Base-by-base conservation (phyloP, 177 flowering plant genomes). In the Vitis hybrid region DNA sequence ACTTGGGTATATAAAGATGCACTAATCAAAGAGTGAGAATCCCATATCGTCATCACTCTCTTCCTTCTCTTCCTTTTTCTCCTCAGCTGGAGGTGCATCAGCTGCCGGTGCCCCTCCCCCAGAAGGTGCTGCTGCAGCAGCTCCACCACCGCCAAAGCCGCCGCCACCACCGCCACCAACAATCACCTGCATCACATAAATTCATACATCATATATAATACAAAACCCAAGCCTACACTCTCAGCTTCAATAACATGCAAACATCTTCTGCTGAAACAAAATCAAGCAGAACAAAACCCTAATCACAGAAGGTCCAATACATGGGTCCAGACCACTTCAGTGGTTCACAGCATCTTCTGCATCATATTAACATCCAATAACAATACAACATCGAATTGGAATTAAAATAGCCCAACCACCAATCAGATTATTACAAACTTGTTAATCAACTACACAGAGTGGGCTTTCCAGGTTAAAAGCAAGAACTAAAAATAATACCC, bases 1-100 rank as follows among this genome's bases (percentile, higher is more conserved):
- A 35, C 46, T 35, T 35, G 46, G 46, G 46, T 35, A 35, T 6
- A 4, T 35, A 35, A 35, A 35, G 46, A 6, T 35, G 46, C 6
- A 35, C 46, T 35, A 35, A 35, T 35, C 46, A 35, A 35, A 35
- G 46, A 91, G 91, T 1, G 90, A 85, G 81, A 90, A 85, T 19
- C 91, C 90, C 88, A 91, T 77, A 62, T 91, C 97, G 3, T 82
- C 87, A 1, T 90, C 94, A 24, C 86, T 89, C 68, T 88, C 88
- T 76, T 91, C 97, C 52, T 84, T 82, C 70, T 82, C 86, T 74
- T 86, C 81, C 84, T 88, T 83, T 79, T 90, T 85, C 78, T 86
- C 79, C 51, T 75, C 88, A 1, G 86, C 85, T 5, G 86, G 69
- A 55, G 92, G 86, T 17, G 86, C 86, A 10, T 79, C 89, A 4